Percentiles rank a stretch among this genome's conserved stretches.
Evolutionary conservation across 345 rosid genomes (phyloP).

Genomic region (Dovyalis caffra): DNA sequence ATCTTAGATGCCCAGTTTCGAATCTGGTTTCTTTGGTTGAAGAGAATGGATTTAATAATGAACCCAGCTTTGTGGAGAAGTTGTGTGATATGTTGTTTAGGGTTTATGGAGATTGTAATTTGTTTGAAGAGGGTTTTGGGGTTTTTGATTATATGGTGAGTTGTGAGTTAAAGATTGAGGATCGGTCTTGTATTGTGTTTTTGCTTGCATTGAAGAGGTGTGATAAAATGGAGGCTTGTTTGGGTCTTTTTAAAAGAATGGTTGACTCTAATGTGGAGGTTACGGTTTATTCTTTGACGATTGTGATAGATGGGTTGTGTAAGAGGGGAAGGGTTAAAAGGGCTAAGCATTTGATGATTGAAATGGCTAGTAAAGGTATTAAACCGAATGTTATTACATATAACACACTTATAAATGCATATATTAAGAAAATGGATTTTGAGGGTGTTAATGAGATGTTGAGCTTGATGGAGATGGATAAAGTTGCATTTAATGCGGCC

Average conservation of each 20-base stretch:
- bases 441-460: conserved; percentile 46
- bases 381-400: conserved; percentile 65
- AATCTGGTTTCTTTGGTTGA: conserved; percentile 38
- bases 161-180: conserved; percentile 51
- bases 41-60: conserved; percentile 14
- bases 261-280: conserved; percentile 44
- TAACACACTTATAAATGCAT: conserved; percentile 64
- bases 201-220: conserved; percentile 62
- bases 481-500: conserved; percentile 50
- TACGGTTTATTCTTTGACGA: conserved; percentile 62
- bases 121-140: conserved; percentile 54
- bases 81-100: conserved; percentile 62
- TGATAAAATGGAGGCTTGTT: conserved; percentile 43
- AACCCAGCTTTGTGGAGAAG: conserved; percentile 40
- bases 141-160: conserved; percentile 59
- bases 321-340: conserved; percentile 53
- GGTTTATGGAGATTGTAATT: conserved; percentile 59
- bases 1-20: conserved; percentile 34
- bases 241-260: conserved; percentile 57
- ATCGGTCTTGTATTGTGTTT: conserved; percentile 72
- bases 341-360: conserved; percentile 49
- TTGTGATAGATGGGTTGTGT: conserved; percentile 67
- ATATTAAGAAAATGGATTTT: conserved; percentile 46
- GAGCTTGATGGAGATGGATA: conserved; percentile 58
- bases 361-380: conserved; percentile 48